phyloP scores from a whole-genome alignment of 2,329 filamentous ascomycete genomes.

The Fusarium zealandicum region DNA sequence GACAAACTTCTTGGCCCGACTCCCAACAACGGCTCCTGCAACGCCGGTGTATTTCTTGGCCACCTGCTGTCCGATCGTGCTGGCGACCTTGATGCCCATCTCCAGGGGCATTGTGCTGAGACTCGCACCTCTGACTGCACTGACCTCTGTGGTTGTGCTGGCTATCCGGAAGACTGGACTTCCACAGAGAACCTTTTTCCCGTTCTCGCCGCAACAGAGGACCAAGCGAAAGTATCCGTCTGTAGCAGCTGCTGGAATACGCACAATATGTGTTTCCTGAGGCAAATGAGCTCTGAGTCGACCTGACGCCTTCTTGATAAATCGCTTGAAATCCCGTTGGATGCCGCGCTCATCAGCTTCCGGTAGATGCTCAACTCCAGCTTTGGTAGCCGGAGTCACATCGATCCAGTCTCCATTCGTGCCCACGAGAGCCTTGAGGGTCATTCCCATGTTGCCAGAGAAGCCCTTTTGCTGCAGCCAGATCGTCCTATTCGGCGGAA shows the following conservation, averaged over 20 bases:
- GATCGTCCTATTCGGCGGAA: conserved; percentile 65
- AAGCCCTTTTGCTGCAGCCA: conserved; percentile 75
- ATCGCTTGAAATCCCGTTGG: conserved; percentile 72
- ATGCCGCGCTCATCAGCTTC: conserved; percentile 68
- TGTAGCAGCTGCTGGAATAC: conserved; percentile 67
- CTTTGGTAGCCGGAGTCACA: conserved; percentile 65
- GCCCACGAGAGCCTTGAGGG: conserved; percentile 67
- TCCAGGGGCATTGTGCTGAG: conserved; percentile 71
- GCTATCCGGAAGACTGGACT: conserved; percentile 75
- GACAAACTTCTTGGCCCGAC: conserved; percentile 48
- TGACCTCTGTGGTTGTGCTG: conserved; percentile 67
- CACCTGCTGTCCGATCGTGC: conserved; percentile 55
- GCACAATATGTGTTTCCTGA: conserved; percentile 69
- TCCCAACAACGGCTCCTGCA: conserved; percentile 51
- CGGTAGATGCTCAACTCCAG: conserved; percentile 57
- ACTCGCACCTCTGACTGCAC: conserved; percentile 70
- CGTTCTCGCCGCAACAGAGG: conserved; percentile 57
- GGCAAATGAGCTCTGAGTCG: conserved; percentile 56
- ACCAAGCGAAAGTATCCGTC: conserved; percentile 76
- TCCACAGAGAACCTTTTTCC: conserved; percentile 65
- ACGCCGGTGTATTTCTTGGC: conserved; percentile 53
- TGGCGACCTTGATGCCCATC: conserved; percentile 65
- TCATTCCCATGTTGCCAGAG: conserved; percentile 73
- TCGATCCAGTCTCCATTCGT: conserved; percentile 69
- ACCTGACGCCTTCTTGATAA: conserved; percentile 62